Evolutionary conservation across 345 rosid species (phyloP).

Genomic region (Boechera retrofracta): DNA sequence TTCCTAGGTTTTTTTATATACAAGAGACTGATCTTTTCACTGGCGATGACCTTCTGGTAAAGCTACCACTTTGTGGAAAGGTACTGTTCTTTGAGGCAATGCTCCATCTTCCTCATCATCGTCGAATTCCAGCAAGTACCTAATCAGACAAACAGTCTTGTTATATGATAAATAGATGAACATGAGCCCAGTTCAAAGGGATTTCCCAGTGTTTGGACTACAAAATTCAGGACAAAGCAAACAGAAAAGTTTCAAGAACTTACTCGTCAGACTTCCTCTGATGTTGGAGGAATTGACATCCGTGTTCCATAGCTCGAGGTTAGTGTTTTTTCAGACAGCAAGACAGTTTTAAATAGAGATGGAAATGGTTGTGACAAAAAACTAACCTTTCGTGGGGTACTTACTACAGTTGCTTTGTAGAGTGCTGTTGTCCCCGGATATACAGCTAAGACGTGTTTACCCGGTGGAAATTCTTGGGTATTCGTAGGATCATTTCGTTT

Average conservation of each 20-base stretch:
- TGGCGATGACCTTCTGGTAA: conserved; percentile 88
- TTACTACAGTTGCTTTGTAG: conserved; percentile 90
- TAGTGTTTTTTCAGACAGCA: neutral
- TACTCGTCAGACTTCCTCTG: conserved; percentile 90
- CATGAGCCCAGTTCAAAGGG: neutral
- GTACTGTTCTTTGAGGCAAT: conserved; percentile 84
- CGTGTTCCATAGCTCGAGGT: conserved; percentile 3
- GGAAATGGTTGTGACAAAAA: neutral
- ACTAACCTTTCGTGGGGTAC: conserved; percentile 73
- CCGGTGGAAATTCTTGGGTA: conserved; percentile 65
- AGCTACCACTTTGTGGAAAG: conserved; percentile 80
- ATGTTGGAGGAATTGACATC: conserved; percentile 7
- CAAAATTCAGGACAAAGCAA: neutral
- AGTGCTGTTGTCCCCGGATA: conserved; percentile 98
- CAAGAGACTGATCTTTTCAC: conserved; percentile 44
- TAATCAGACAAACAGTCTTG: conserved; percentile 18
- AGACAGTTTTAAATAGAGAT: neutral
- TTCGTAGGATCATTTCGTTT: conserved; percentile 61
- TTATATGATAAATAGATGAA: conserved; percentile 5
- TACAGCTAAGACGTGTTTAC: conserved; percentile 93
- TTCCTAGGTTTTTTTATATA: conserved; percentile 12
- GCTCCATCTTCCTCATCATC: conserved; percentile 98
- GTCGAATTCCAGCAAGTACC: conserved; percentile 88
- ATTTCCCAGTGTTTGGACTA: conserved; percentile 1
- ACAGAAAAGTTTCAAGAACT: conserved; percentile 45